Percentiles rank a stretch among this genome's conserved stretches.
Conservation (phyloP, 2,329 filamentous ascomycete genomes). For the Fusarium penzigii region DNA sequence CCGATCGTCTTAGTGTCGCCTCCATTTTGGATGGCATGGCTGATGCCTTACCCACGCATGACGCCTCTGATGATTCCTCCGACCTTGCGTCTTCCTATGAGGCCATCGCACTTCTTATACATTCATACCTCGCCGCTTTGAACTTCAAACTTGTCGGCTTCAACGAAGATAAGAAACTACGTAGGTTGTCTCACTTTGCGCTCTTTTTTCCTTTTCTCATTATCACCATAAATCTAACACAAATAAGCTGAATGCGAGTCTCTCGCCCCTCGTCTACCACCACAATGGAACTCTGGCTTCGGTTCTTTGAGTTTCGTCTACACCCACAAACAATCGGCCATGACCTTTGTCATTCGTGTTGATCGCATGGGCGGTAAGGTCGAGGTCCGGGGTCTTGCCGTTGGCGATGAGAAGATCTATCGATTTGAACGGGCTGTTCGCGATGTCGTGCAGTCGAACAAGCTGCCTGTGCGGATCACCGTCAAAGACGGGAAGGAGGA, state of each 20-base stretch:
- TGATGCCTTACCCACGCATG: slow-evolving; percentile 58
- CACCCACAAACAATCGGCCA: slow-evolving; percentile 79
- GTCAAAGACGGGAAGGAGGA: slow-evolving; percentile 49
- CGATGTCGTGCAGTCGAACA: slow-evolving; percentile 69
- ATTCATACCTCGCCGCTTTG: slow-evolving; percentile 79
- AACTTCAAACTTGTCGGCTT: slow-evolving; percentile 82
- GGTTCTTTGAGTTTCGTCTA: slow-evolving; percentile 83
- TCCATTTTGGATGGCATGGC: slow-evolving; percentile 58
- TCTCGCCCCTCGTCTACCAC: slow-evolving; percentile 65
- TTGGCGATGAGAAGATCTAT: slow-evolving; percentile 79
- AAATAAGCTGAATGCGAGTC: slow-evolving; percentile 48
- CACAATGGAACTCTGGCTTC: slow-evolving; percentile 76
- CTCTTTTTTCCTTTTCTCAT: background rate
- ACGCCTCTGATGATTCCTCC: slow-evolving; percentile 54
- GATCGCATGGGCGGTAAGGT: slow-evolving; percentile 81
- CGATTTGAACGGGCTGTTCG: slow-evolving; percentile 70
- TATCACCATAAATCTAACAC: slow-evolving; percentile 17
- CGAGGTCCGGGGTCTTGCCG: slow-evolving; percentile 76
- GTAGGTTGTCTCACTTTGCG: slow-evolving; percentile 43
- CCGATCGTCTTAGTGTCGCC: slow-evolving; percentile 28
- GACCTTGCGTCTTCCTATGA: slow-evolving; percentile 74
- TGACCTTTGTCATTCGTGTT: slow-evolving; percentile 80
- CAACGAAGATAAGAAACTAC: slow-evolving; percentile 75
- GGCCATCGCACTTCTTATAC: slow-evolving; percentile 78
- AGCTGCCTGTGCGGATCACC: slow-evolving; percentile 58